Base-by-base conservation (phyloP, 2,329 filamentous ascomycete species). In the Trichoderma harzianum region DNA sequence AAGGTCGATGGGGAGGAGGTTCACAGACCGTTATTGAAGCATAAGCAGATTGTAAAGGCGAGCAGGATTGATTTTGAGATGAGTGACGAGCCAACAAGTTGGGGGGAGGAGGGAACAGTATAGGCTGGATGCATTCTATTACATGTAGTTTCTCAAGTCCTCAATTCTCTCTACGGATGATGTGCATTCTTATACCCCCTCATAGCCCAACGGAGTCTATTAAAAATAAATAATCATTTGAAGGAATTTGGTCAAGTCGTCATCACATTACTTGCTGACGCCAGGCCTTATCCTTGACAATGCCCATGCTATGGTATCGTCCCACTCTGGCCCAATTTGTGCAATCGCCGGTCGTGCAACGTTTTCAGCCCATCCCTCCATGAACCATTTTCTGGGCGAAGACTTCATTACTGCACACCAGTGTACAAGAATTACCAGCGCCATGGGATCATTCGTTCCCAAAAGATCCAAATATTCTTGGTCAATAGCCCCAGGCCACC, bases 61-160 rank as follows among this genome's bases (percentile, higher is more conserved):
- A 76, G 72, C 18, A 76, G 70, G 51, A 82, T 86, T 69, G 79
- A 78, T 43, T 85, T 85, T 77, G 82, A 84, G 67, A 85, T 86
- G 84, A 83, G 80, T 51, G 77, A 79, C 3, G 76, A 71, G 34
- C 82, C 82, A 10, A 82, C 78, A 6, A 60, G 32, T 3, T 75
- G 74, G 75, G 75, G 75, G 3, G 57, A 57, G 8, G 60, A 69
- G 18, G 74, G 73, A 7, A 73, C 72, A 1, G 62, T 58, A 36
- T 69, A 62, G n/a, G 1, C 3, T 57, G 28, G 2, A 36, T 66
- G 5, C 26, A 57, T 18, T 53, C 1, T 43, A 2, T 43, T 43
- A 12, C 7, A 53, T 55, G 26, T 7, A 66, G 34, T 26, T 61
- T 16, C 26, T 51, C 7, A 30, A 43, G n/a, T n/a, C 18, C 16